Evolutionary conservation across 169 alveolate genomes (phyloP), one percentile per base, ranked within the genome.

Genomic region (Cryptosporidium ryanae): DNA sequence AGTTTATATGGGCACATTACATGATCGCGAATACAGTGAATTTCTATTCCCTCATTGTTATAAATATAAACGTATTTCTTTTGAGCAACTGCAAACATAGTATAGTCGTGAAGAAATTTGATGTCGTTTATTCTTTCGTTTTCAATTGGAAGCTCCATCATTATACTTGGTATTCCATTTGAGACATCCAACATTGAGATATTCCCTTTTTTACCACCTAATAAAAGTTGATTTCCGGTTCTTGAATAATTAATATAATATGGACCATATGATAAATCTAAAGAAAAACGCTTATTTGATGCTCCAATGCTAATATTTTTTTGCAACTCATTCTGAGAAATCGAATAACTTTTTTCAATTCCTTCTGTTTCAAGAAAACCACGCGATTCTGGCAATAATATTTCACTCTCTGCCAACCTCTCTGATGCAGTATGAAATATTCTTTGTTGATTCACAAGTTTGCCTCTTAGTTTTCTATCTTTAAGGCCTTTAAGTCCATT

Each of bases 171-270:
- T 1, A 55, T 90, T 54, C 93, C 91, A 61, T 92, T 92, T 95
- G 97, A 95, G 10, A 76, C 46, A 84, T 97, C 96, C 34, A 97
- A 64, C 84, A 97, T 61, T 0, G 98, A 91, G 32, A 97, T 70
- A 70, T 96, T 98, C 2, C 99, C 99, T 84, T 96, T 95, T 59
- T 92, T 93, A 21, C 99, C 98, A 17, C 97, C 98, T 49, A 96
- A 70, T 38, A 95, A 91, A 84, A 97, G 90, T 84, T 94, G 93
- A 49, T 95, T 92, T 4, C 99, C 99, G 90, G 96, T 95, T 64
- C 94, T 90, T 4, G 98, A 94, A 84, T 95, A 95, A 64, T 95
- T 96, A 63, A 96, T 55, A 23, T 61, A 49, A 91, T 97, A 97
- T 5, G 98, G 98, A 1, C 99, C 99, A 82, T 92, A 90, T 18